Conservation (phyloP, 257 asterid species). For the Linderniella brevidens region DNA sequence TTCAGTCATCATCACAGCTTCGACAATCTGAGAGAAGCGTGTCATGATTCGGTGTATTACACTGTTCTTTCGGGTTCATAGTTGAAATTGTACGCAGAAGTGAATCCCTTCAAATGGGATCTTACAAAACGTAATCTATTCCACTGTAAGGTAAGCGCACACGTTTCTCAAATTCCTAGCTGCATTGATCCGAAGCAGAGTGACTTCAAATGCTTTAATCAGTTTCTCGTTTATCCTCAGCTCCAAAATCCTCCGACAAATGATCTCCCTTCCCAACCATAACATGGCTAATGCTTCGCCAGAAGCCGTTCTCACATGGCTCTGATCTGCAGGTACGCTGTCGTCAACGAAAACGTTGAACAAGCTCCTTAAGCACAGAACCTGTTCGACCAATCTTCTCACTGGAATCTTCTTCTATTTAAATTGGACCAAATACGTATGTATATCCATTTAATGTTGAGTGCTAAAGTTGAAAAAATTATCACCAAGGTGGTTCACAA, state of each 20-base stretch:
- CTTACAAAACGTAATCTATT: slow-evolving; percentile 28
- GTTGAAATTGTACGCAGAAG: too few relatives aligned
- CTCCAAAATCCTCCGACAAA: slow-evolving; percentile 36
- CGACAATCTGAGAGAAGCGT: slow-evolving; percentile 52
- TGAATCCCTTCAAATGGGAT: slow-evolving; percentile 27
- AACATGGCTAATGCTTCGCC: slow-evolving; percentile 86
- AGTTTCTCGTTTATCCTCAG: slow-evolving; percentile 26
- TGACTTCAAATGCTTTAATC: slow-evolving; percentile 35
- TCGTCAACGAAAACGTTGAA: slow-evolving; percentile 44
- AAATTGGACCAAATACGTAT: too few relatives aligned
- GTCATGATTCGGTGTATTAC: too few relatives aligned
- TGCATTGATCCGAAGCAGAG: slow-evolving; percentile 40
- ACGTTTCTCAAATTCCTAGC: slow-evolving; percentile 65
- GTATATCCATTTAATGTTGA: too few relatives aligned
- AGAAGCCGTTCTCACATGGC: slow-evolving; percentile 42
- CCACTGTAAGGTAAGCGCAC: slow-evolving; percentile 57
- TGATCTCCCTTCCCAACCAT: slow-evolving; percentile 38
- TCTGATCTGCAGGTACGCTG: slow-evolving; percentile 12
- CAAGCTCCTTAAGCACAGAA: slow-evolving; percentile 54
- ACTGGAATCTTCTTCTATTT: slow-evolving; percentile 76
- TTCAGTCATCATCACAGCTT: slow-evolving; percentile 42
- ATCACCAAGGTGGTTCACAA: too few relatives aligned
- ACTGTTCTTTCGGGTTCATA: too few relatives aligned
- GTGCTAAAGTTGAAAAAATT: too few relatives aligned
- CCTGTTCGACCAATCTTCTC: slow-evolving; percentile 80